Percentiles rank a stretch among this genome's conserved stretches.
phyloP scores from a whole-genome alignment of 768 basidiomycete genomes.

The Amanita subjunquillea region DNA sequence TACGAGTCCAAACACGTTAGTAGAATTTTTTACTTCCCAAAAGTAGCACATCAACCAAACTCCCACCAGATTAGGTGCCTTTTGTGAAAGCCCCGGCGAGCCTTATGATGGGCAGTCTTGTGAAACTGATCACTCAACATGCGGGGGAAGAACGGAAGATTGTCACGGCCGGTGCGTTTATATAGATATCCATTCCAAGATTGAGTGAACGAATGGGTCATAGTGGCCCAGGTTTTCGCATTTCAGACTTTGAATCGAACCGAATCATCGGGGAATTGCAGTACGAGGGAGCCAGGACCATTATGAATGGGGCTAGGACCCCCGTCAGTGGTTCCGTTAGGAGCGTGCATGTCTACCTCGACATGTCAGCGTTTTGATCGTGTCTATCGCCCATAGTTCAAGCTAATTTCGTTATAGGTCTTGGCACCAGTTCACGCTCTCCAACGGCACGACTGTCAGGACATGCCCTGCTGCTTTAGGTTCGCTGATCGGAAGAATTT shows the following conservation, averaged over 20 bases:
- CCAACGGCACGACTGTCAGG: conserved; percentile 54
- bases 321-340: conserved; percentile 50
- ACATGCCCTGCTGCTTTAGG: conserved; percentile 79
- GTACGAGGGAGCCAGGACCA: conserved; percentile 53
- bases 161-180: conserved; percentile 56
- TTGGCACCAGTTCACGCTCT: conserved; percentile 49
- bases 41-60: conserved; percentile 3
- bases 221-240: conserved; percentile 68
- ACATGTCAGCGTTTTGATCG: conserved; percentile 42
- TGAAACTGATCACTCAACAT: conserved; percentile 65
- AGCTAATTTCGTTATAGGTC: conserved; percentile 29
- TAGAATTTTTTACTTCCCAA: conserved; percentile 8
- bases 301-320: conserved; percentile 44
- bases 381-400: not conserved
- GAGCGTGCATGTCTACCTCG: conserved; percentile 59
- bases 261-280: conserved; percentile 61
- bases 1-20: conserved; percentile 72
- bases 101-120: conserved; percentile 57
- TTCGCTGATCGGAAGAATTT: conserved; percentile 17
- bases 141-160: conserved; percentile 55
- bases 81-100: conserved; percentile 70
- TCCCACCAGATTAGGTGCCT: conserved; percentile 46
- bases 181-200: not conserved
- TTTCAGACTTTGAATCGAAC: conserved; percentile 71
- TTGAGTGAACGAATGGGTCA: not conserved